These are phyloP conservation scores for Penicillium riverlandense DNA, from an alignment of 495 filamentous ascomycete species.

Conservation along the genomic window DNA sequence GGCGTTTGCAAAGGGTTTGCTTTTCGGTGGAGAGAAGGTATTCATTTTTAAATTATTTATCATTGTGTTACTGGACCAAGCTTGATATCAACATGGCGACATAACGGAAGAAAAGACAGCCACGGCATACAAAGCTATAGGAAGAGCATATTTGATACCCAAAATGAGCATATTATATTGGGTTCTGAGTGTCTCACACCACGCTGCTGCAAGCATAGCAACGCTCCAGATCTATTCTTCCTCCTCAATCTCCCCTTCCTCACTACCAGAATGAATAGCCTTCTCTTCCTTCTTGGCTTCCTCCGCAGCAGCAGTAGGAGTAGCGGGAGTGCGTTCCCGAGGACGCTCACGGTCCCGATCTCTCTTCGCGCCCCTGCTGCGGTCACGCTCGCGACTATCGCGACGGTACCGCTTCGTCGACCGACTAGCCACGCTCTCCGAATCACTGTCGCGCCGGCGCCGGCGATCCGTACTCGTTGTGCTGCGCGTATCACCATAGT, in stretches of 20 bases:
- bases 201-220: no score
- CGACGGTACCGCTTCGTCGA: conserved; percentile 41
- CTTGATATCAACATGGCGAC: no score
- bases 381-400: conserved; percentile 37
- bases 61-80: no score
- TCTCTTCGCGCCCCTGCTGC: conserved; percentile 54
- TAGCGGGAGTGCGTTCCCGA: conserved; percentile 50
- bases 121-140: no score
- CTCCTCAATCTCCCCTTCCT: conserved; percentile 98
- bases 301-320: conserved; percentile 28
- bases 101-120: no score
- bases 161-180: no score
- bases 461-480: conserved; percentile 50
- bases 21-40: no score
- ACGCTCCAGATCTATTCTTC: conserved; percentile 41
- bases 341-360: conserved; percentile 55
- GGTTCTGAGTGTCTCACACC: no score
- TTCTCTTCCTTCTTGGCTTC: conserved; percentile 55
- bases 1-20: no score
- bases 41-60: no score
- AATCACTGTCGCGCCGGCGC: conserved; percentile 65
- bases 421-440: conserved; percentile 60
- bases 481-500: conserved; percentile 72
- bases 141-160: no score
- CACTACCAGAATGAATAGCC: conserved; percentile 75